Evolutionary conservation across 1,139 yeast genomes (phyloP).

Genomic region (Protomyces gravidus): DNA sequence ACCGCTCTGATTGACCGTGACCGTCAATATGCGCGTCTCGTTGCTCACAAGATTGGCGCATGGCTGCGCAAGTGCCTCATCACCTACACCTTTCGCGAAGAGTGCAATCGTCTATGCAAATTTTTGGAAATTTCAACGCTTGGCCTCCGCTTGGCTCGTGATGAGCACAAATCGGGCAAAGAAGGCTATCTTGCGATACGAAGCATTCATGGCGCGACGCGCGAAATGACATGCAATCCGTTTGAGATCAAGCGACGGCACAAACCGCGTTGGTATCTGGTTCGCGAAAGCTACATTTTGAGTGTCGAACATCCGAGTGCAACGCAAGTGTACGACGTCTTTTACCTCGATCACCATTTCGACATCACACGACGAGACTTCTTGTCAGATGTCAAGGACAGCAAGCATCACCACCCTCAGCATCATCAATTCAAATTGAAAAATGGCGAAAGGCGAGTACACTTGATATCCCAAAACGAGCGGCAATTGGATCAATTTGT

Average conservation of each 20-base stretch:
- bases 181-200: constrained; percentile 80
- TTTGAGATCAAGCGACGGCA: constrained; percentile 53
- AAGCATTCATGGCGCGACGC: constrained; percentile 79
- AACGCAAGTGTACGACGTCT: constrained; percentile 85
- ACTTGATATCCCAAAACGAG: constrained; percentile 67
- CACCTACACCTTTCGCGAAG: constrained; percentile 65
- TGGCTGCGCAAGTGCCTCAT: constrained; percentile 62
- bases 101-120: constrained; percentile 73
- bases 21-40: constrained; percentile 24
- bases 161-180: constrained; percentile 75
- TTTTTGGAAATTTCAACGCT: constrained; percentile 88
- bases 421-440: constrained; percentile 47
- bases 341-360: constrained; percentile 66
- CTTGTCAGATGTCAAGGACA: constrained; percentile 32
- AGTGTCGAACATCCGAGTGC: constrained; percentile 82
- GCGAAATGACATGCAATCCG: constrained; percentile 41
- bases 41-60: constrained; percentile 47
- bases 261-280: constrained; percentile 84
- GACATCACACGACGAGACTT: constrained; percentile 43
- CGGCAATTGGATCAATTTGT: constrained; percentile 73
- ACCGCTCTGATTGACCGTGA: constrained; percentile 3
- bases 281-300: constrained; percentile 77
- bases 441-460: constrained; percentile 73
- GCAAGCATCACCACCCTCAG: constrained; percentile 20
- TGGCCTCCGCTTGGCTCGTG: constrained; percentile 76